phyloP scores from a whole-genome alignment of 768 basidiomycete genomes.

The Sporobolomyces roseus region DNA sequence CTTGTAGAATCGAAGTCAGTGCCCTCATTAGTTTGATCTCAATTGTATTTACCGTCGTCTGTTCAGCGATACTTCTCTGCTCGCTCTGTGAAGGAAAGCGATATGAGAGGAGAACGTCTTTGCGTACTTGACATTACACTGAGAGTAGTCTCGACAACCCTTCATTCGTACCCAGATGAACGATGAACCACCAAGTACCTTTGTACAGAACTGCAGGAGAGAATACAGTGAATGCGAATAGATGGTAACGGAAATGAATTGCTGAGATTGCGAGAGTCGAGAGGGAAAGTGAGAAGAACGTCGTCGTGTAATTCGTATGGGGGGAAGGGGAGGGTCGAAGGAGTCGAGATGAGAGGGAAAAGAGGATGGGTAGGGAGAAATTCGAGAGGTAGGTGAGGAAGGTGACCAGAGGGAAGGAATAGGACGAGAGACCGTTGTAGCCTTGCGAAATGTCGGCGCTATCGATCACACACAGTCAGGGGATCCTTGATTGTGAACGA shows the following conservation, averaged over 20 bases:
- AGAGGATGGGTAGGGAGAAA: slow-evolving; percentile 33
- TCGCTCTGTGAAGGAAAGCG: no score
- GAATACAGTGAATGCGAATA: slow-evolving; percentile 35
- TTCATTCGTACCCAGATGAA: slow-evolving; percentile 20
- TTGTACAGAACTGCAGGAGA: slow-evolving; percentile 32
- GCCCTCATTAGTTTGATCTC: no score
- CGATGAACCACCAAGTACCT: slow-evolving; percentile 11
- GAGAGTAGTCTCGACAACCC: neutral
- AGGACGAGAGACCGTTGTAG: slow-evolving; percentile 30
- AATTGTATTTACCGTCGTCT: no score
- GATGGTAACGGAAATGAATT: slow-evolving; percentile 23
- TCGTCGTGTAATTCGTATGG: slow-evolving; percentile 13
- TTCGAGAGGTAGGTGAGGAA: slow-evolving; percentile 38
- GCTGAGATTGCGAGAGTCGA: slow-evolving; percentile 11
- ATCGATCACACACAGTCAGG: neutral
- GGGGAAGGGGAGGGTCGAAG: neutral
- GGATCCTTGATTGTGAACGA: neutral
- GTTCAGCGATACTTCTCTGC: no score
- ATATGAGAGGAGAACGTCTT: no score
- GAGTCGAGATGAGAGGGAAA: slow-evolving; percentile 12
- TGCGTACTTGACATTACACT: neutral
- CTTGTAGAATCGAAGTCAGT: no score
- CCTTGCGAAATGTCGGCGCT: slow-evolving; percentile 36
- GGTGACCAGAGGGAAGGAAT: slow-evolving; percentile 27
- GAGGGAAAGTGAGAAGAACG: slow-evolving; percentile 25